Evolutionary conservation across 495 filamentous ascomycete species (phyloP).

Genomic region (Podospora bellae-mahoneyi): DNA sequence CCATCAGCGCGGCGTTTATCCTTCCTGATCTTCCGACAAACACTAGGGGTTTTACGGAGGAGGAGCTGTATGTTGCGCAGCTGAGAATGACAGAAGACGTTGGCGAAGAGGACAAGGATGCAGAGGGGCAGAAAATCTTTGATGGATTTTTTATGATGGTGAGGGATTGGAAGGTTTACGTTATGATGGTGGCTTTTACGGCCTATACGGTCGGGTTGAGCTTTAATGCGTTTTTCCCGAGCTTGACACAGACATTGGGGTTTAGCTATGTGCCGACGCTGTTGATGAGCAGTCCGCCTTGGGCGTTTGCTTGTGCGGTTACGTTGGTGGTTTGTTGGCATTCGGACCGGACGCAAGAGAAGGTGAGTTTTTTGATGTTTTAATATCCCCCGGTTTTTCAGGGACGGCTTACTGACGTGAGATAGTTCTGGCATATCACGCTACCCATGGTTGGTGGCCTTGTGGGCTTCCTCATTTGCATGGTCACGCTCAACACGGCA

Average conservation of each 20-base stretch:
- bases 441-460: constrained; percentile 65
- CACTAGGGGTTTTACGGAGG: constrained; percentile 62
- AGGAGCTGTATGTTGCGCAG: constrained; percentile 63
- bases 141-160: constrained; percentile 68
- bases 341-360: constrained; percentile 68
- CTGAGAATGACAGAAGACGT: constrained; percentile 73
- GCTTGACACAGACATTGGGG: constrained; percentile 70
- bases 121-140: constrained; percentile 55
- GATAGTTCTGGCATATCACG: constrained; percentile 66
- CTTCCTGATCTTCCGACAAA: constrained; percentile 73
- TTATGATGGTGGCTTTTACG: constrained; percentile 43
- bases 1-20: constrained; percentile 52
- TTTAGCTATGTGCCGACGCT: constrained; percentile 66
- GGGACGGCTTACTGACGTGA: neutral
- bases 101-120: constrained; percentile 65
- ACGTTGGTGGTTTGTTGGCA: constrained; percentile 71
- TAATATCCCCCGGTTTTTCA: neutral
- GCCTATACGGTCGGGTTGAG: constrained; percentile 38
- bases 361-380: constrained; percentile 20
- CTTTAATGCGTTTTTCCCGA: constrained; percentile 51
- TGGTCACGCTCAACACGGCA: constrained; percentile 58
- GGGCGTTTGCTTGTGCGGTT: constrained; percentile 64
- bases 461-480: constrained; percentile 68
- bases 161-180: constrained; percentile 65
- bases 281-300: constrained; percentile 71